These are phyloP conservation scores for Cichorium intybus DNA, from an alignment of 140 eudicot species.

Conservation along the genomic window DNA sequence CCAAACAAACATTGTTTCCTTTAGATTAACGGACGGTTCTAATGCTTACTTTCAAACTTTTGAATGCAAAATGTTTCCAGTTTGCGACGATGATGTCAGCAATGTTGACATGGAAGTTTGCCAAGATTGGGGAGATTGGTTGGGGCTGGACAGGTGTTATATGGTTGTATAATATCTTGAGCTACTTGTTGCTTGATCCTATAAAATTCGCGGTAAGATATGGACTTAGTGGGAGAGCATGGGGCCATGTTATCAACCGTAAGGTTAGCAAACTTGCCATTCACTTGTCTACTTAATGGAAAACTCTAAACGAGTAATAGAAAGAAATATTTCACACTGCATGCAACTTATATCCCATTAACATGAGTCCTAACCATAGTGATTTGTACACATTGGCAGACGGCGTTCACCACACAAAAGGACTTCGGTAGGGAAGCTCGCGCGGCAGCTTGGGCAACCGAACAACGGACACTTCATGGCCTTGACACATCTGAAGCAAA, in stretches of 20 bases:
- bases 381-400: constrained; percentile 40
- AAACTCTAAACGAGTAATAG: no score
- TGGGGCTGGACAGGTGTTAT: constrained; percentile 73
- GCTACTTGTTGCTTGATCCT: constrained; percentile 67
- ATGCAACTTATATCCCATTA: no score
- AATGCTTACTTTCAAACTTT: background rate
- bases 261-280: constrained; percentile 36
- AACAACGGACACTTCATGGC: constrained; percentile 79
- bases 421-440: constrained; percentile 70
- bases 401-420: constrained; percentile 60
- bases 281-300: no score
- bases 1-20: background rate
- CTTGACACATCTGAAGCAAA: constrained; percentile 58
- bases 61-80: constrained; percentile 33
- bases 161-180: constrained; percentile 62
- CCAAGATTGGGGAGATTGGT: constrained; percentile 49
- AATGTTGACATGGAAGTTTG: constrained; percentile 45
- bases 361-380: no score
- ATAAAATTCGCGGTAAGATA: constrained; percentile 58
- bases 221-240: constrained; percentile 68
- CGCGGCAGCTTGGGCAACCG: constrained; percentile 80
- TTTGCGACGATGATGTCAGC: constrained; percentile 64
- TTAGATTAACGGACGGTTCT: background rate
- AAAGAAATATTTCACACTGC: no score
- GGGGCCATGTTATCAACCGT: constrained; percentile 50